Percentiles rank a stretch among this genome's conserved stretches.
These are phyloP conservation scores for Pistacia integerrima DNA, from an alignment of 345 rosid genomes.

Conservation along the genomic window DNA sequence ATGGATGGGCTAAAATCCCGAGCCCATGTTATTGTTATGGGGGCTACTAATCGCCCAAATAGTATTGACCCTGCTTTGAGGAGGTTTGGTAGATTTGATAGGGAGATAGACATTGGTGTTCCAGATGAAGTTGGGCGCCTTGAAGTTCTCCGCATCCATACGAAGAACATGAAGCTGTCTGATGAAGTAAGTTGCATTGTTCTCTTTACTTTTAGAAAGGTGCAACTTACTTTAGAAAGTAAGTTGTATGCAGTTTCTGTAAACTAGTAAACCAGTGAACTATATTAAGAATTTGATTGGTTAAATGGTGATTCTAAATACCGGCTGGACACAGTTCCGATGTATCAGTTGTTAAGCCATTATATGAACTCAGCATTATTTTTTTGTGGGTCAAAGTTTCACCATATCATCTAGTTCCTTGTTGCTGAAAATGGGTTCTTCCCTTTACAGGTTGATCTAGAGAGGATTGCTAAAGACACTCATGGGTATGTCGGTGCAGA, in stretches of 20 bases:
- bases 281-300: background rate
- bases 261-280: background rate
- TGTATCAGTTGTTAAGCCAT: background rate
- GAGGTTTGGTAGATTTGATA: conserved; percentile 55
- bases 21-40: conserved; percentile 51
- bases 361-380: background rate
- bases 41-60: conserved; percentile 53
- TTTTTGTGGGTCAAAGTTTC: background rate
- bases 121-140: conserved; percentile 58
- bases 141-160: conserved; percentile 57
- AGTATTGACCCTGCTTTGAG: conserved; percentile 54
- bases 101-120: conserved; percentile 55
- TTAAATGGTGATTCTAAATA: background rate
- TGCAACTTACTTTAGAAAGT: background rate
- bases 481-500: conserved; percentile 71
- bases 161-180: conserved; percentile 54
- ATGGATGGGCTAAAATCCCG: conserved; percentile 57
- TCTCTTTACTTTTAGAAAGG: background rate
- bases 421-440: background rate
- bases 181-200: conserved; percentile 39
- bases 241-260: background rate
- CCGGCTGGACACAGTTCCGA: background rate
- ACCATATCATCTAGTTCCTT: background rate
- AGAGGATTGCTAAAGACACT: conserved; percentile 61
- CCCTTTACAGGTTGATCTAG: conserved; percentile 52